Evolutionary conservation across 306 rosid genomes (phyloP), one percentile per base, ranked within the genome.

Genomic region (Medicago lupulina): DNA sequence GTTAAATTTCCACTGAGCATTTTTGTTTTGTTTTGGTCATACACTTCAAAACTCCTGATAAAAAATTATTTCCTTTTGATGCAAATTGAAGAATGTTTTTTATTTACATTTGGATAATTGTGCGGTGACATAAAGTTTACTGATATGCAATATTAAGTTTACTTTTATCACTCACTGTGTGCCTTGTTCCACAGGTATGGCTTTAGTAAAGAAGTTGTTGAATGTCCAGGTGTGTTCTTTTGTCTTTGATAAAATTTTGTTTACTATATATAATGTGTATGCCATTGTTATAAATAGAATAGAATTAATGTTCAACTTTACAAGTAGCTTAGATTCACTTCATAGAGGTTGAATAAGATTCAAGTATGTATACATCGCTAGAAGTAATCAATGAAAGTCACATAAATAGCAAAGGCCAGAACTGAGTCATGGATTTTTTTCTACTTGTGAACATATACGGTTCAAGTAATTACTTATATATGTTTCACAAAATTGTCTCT

Each of bases 161-260:
- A 78, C 14, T 39, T 36, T 59, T 67, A 28, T 79, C n/a, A 17
- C 71, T 67, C 47, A 75, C 57, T 77, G 31, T 62, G 5, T 76
- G 41, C 70, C 19, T 9, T 76, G 17, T 38, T 76, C 50, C 50
- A 75, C 93, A 92, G 97, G 93, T 92, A 90, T 74, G 96, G 97
- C 67, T 92, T 92, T 84, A 90, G 96, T 89, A 87, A 88, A 86
- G 96, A 88, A 83, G 90, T 92, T 68, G 97, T 92, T 78, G 96
- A 92, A 77, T 92, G 92, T 76, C 97, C 97, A 4, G 97, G 97
- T 92, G 90, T 73, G 73, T 67, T 39, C 43, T 63, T 16, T 76
- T 78, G 41, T 16, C 51, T 58, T 54, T 47, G 23, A 63, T 55
- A 16, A 58, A 39, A 25, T 47, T 43, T 67, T 19, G 55, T 76